phyloP scores from a whole-genome alignment of 2,329 filamentous ascomycete genomes.

The Nemania sp. region DNA sequence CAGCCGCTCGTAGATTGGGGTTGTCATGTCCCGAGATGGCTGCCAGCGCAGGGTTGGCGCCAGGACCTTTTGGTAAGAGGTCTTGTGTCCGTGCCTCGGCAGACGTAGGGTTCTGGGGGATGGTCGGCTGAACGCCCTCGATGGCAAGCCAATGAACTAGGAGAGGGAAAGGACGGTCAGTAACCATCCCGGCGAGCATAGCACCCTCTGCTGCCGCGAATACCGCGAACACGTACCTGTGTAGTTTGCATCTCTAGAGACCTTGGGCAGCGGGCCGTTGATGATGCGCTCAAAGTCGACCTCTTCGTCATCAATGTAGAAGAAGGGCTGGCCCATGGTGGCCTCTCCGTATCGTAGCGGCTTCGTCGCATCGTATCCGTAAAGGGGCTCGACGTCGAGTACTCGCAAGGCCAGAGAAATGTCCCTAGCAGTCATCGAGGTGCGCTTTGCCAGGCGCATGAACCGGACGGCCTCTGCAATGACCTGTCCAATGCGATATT shows the following conservation, averaged over 20 bases:
- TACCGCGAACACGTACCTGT: constrained; percentile 72
- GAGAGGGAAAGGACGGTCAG: constrained; percentile 18
- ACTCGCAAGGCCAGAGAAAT: constrained; percentile 83
- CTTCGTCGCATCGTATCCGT: constrained; percentile 92
- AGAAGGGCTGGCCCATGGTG: constrained; percentile 89
- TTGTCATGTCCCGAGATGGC: constrained; percentile 84
- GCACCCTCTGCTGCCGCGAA: neutral
- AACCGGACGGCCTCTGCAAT: constrained; percentile 93
- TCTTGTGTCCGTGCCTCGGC: constrained; percentile 83
- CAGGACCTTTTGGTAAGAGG: constrained; percentile 85
- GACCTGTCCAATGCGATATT: constrained; percentile 92
- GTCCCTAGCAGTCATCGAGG: constrained; percentile 85
- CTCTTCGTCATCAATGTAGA: constrained; percentile 98
- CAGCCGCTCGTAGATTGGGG: constrained; percentile 81
- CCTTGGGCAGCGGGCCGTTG: constrained; percentile 92
- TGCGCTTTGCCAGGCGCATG: constrained; percentile 90
- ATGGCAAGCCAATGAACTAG: constrained; percentile 95
- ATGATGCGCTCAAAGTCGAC: constrained; percentile 99
- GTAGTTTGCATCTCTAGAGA: constrained; percentile 89
- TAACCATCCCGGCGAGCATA: neutral
- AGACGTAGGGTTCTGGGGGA: constrained; percentile 92
- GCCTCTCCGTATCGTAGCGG: constrained; percentile 92
- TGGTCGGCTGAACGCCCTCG: constrained; percentile 94
- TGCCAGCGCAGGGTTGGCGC: constrained; percentile 82
- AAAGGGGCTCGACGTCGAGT: constrained; percentile 91